phyloP scores from a whole-genome alignment of 225 moss, liverwort and hornwort species.

The Anthoceros angustus region DNA sequence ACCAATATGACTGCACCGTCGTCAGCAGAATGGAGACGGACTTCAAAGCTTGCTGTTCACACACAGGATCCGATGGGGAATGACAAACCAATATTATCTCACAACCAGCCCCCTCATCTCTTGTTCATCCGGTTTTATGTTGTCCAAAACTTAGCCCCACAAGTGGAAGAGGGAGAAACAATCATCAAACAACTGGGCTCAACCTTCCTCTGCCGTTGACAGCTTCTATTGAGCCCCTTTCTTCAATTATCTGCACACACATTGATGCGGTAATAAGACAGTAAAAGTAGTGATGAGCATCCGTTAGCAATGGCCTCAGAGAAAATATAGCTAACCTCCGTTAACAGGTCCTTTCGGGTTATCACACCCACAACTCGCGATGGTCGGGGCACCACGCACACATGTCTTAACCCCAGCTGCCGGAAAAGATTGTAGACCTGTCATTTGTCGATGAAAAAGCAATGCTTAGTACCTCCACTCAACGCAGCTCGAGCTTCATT shows the following conservation, averaged over 20 bases:
- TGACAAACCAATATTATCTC: not conserved
- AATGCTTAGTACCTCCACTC: not conserved
- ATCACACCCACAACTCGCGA: conserved; percentile 75
- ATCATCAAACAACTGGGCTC: conserved; percentile 50
- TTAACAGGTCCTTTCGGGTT: conserved; percentile 76
- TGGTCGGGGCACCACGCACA: conserved; percentile 89
- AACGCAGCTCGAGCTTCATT: too few relatives aligned
- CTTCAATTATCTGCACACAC: conserved; percentile 18
- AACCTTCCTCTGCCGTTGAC: conserved; percentile 56
- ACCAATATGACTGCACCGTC: conserved; percentile 3
- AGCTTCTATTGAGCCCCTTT: conserved; percentile 30
- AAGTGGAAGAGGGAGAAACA: conserved; percentile 29
- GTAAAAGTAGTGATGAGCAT: not conserved
- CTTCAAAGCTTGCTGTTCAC: not conserved
- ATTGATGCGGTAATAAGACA: not conserved
- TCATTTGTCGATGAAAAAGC: not conserved
- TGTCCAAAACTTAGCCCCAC: not conserved
- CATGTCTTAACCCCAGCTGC: conserved; percentile 93
- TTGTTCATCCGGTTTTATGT: not conserved
- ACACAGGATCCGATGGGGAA: not conserved
- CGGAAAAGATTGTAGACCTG: conserved; percentile 98
- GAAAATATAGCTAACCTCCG: conserved; percentile 34
- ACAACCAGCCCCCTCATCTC: not conserved
- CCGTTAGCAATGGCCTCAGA: not conserved
- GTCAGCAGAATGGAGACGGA: not conserved